Percentiles rank a stretch among this genome's conserved stretches.
phyloP scores from a whole-genome alignment of 768 basidiomycete species.

The Termitomyces sp. region DNA sequence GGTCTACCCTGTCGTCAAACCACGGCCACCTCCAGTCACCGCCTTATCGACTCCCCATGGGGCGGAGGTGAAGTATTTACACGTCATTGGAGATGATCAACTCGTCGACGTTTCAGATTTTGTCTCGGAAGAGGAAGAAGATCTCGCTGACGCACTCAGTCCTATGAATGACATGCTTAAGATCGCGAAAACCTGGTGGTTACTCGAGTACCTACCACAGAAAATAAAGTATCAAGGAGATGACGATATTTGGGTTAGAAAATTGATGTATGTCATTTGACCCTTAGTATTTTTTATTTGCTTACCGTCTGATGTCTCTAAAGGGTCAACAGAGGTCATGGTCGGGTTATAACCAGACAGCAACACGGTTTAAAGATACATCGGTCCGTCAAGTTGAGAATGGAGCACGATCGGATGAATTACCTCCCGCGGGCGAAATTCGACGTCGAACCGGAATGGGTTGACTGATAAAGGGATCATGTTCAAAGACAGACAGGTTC shows the following conservation, averaged over 20 bases:
- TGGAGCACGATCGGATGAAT: slow-evolving; percentile 29
- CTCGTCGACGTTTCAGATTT: slow-evolving; percentile 24
- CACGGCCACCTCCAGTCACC: slow-evolving; percentile 33
- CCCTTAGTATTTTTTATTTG: background rate
- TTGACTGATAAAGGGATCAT: slow-evolving; percentile 23
- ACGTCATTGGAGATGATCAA: slow-evolving; percentile 15
- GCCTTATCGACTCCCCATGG: slow-evolving; percentile 17
- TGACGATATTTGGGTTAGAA: slow-evolving; percentile 32
- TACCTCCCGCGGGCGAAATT: slow-evolving; percentile 36
- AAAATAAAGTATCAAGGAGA: slow-evolving; percentile 32
- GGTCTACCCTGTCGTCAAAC: slow-evolving; percentile 38
- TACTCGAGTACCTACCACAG: slow-evolving; percentile 48
- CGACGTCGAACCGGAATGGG: slow-evolving; percentile 31
- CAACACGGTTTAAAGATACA: slow-evolving; percentile 33
- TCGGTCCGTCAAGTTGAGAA: slow-evolving; percentile 38
- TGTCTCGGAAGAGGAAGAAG: slow-evolving; percentile 52
- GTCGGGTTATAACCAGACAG: slow-evolving; percentile 37
- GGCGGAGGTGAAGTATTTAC: slow-evolving; percentile 12
- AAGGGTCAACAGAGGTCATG: slow-evolving; percentile 38
- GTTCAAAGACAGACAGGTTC: too few relatives aligned
- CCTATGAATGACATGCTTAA: slow-evolving; percentile 52
- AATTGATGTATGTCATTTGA: slow-evolving; percentile 26
- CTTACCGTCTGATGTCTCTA: background rate
- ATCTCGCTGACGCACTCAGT: slow-evolving; percentile 47
- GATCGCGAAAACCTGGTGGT: slow-evolving; percentile 52